Base-by-base conservation (phyloP, 345 rosid species). In the Microcos paniculata region DNA sequence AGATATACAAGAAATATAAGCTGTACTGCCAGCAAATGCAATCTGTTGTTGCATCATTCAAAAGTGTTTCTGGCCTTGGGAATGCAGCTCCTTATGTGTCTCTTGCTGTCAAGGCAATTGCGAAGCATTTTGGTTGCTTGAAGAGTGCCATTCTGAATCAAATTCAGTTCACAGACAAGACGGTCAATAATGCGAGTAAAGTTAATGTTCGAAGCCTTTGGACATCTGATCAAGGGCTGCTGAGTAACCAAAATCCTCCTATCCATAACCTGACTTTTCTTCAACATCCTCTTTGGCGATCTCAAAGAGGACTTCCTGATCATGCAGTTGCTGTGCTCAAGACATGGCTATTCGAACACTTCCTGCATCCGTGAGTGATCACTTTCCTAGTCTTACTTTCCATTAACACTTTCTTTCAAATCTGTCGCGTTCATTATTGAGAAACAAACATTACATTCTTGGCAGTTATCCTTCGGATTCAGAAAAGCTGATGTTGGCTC, bases 331-430 rank as follows among this genome's bases (percentile, higher is more conserved):
- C 80, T 8, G 62, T 80, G 72, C 86, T 85, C 62, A 80, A 62
- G 66, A 42, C 80, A 33, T 85, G 88, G 85, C 69, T 85, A 13
- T 85, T 82, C 1, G 84, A 85, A n/a, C 82, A 85, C 71, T 85
- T 85, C 57, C 61, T 85, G 55, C 85, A 82, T 33, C 88, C 88
- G 85, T 85, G 42, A 80, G 85, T 76, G 33, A 13, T 35, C 40
- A 35, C 55, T 40, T 5, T 26, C 28, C 5, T 19, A 21, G 62
- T 75, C 35, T 3, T 58, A 40, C 10, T 46, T 10, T 7, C 28
- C 38, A 15, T 45, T 19, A 35, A 46, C 24, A 1, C 56, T 68
- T 68, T 9, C 6, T n/a, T 30, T 61, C 30, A 23, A 45, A 21
- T 11, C 16, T 15, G 4, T 24, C 15, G 6, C 23, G 13, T 42